Base-by-base conservation (phyloP, 2,329 filamentous ascomycete species). In the Pseudogymnoascus sp. region DNA sequence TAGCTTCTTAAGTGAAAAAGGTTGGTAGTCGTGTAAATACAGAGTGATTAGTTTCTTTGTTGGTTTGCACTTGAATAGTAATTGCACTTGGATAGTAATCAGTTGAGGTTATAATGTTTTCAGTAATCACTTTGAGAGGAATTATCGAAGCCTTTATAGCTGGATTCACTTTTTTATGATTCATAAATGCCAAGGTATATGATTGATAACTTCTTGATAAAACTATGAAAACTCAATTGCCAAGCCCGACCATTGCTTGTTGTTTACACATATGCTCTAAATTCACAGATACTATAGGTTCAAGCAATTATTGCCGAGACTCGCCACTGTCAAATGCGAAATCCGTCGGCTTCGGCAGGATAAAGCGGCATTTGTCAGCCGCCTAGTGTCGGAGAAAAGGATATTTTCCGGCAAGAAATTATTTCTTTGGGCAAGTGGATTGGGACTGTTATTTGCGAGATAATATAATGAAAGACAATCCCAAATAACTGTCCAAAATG, bases 11-110 rank as follows among this genome's bases (percentile, higher is more conserved):
- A 56, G 26, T 19, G 50, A 56, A 56, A 56, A 56, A 56, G 50
- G n/a, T 16, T 29, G 24, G 47, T 31, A 26, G 47, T 50, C 14
- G 11, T 26, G 21, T 24, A 31, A 31, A 31, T 53, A 53, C 26
- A 53, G 47, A 56, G n/a, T 56, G 50, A 56, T 56, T 56, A 56
- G 26, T 56, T 56, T 56, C n/a, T 56, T 56, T 56, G 50, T 56
- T 56, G 50, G n/a, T 56, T 31, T 24, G 21, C 6, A 53, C 2
- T 31, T 16, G n/a, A 5, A 53, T 29, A 56, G 29, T 56, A 33
- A 56, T 53, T 16, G 47, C 11, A 53, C 2, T 31, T 16, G n/a
- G 7, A 53, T 29, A 56, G 29, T 56, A 33, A 56, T 31, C 29
- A n/a, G 26, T 4, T 56, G 8, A 33, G 2, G n/a, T 33, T 56